Base-by-base conservation (phyloP, 129 eudicot species). In the Centella asiatica region DNA sequence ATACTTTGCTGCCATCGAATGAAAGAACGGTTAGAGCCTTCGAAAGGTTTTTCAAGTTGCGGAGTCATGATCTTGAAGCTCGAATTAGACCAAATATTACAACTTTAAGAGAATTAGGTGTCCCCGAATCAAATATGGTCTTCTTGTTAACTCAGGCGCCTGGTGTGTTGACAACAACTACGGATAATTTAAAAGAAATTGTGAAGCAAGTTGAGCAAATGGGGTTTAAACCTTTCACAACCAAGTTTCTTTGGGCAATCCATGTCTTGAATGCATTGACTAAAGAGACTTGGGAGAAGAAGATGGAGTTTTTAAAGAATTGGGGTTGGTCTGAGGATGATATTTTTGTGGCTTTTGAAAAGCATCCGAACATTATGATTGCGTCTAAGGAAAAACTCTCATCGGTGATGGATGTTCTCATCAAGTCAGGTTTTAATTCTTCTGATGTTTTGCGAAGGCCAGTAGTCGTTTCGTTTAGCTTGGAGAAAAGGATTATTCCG, bases 321-420 rank as follows among this genome's bases (percentile, higher is more conserved):
- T 60, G 60, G 60, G 79, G 89, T 64, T 83, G 70, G 77, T 62
- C 87, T 20, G 45, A 81, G 24, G 76, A 65, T 39, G 79, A 80
- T 27, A 60, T 80, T 32, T 25, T 59, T 1, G n/a, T 20, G 52
- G 85, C 85, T 6, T 83, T 83, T 54, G 66, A 60, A 70, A 78
- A 65, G 56, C 49, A 57, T 56, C 81, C 79, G 5, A 25, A 66
- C 25, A 78, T 67, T 69, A 76, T 83, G 78, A 70, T 59, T 65
- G 52, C 69, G 26, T 83, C 85, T 0, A 63, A 33, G 60, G 71
- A 70, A 49, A 74, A 77, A 47, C 64, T 80, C 20, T 59, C 64
- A 17, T 22, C 65, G 28, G 51, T 67, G 4, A 64, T 82, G 81
- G 81, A 82, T 66, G 68, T 82, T 49, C 68, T 78, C 55, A 71